Evolutionary conservation across 2,329 filamentous ascomycete species (phyloP).

Genomic region (Colletotrichum destructivum): DNA sequence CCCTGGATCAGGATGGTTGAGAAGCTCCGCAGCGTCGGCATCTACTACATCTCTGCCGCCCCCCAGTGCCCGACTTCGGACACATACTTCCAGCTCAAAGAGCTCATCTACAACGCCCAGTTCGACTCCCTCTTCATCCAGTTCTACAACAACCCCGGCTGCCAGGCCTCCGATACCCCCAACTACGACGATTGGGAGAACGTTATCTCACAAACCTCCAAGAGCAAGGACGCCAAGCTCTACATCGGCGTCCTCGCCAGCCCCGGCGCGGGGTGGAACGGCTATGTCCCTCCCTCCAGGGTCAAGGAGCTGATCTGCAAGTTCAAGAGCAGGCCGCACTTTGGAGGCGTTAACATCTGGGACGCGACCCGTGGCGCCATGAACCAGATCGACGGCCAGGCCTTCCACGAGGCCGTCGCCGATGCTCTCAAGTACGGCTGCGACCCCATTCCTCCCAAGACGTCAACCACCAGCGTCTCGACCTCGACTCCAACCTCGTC

Average conservation of each 20-base stretch:
- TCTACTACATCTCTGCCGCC: constrained; percentile 58
- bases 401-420: constrained; percentile 55
- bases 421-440: constrained; percentile 57
- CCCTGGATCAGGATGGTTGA: constrained; percentile 58
- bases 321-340: constrained; percentile 54
- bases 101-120: constrained; percentile 56
- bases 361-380: constrained; percentile 55
- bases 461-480: constrained; percentile 42
- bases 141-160: constrained; percentile 64
- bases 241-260: constrained; percentile 61
- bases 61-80: constrained; percentile 59
- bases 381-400: constrained; percentile 53
- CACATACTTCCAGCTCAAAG: constrained; percentile 51
- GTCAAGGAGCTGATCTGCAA: constrained; percentile 57
- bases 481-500: constrained; percentile 34
- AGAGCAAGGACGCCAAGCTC: constrained; percentile 60
- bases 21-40: constrained; percentile 50
- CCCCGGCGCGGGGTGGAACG: constrained; percentile 46
- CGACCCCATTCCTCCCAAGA: constrained; percentile 47
- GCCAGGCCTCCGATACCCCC: constrained; percentile 50
- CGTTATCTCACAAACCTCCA: constrained; percentile 51
- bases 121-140: constrained; percentile 63
- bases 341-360: constrained; percentile 64
- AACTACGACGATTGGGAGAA: constrained; percentile 61
- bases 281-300: constrained; percentile 53